phyloP scores from a whole-genome alignment of 345 rosid species.

The Pelargonium nanum region DNA sequence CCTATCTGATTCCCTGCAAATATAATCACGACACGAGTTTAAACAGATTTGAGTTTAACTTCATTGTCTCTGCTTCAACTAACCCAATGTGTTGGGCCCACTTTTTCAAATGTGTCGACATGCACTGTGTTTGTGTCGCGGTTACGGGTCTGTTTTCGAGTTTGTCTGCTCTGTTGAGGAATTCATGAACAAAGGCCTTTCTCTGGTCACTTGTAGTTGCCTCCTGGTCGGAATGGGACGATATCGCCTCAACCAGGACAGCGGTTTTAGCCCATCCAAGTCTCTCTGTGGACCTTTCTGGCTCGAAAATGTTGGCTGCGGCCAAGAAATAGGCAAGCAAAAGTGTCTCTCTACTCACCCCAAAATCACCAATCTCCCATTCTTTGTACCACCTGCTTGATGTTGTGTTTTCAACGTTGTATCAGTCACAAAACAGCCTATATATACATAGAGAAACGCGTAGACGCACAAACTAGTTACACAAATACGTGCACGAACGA shows the following conservation, averaged over 20 bases:
- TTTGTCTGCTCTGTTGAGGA: constrained; percentile 19
- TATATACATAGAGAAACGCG: not conserved
- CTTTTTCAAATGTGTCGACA: no score
- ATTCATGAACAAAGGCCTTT: constrained; percentile 35
- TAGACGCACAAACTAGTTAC: not conserved
- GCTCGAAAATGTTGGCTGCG: constrained; percentile 66
- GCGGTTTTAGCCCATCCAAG: constrained; percentile 74
- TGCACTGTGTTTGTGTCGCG: no score
- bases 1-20: constrained; percentile 28
- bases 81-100: no score
- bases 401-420: not conserved
- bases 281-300: constrained; percentile 57
- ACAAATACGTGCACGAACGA: no score
- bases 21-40: no score
- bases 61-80: no score
- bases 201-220: constrained; percentile 24
- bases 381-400: constrained; percentile 58
- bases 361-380: constrained; percentile 33
- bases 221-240: constrained; percentile 17
- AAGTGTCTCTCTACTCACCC: constrained; percentile 32
- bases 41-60: no score
- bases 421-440: not conserved
- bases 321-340: constrained; percentile 52
- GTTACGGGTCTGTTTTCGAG: constrained; percentile 4
- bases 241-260: constrained; percentile 36